phyloP scores from a whole-genome alignment of 805 yeast species.

The Priceomyces carsonii region DNA sequence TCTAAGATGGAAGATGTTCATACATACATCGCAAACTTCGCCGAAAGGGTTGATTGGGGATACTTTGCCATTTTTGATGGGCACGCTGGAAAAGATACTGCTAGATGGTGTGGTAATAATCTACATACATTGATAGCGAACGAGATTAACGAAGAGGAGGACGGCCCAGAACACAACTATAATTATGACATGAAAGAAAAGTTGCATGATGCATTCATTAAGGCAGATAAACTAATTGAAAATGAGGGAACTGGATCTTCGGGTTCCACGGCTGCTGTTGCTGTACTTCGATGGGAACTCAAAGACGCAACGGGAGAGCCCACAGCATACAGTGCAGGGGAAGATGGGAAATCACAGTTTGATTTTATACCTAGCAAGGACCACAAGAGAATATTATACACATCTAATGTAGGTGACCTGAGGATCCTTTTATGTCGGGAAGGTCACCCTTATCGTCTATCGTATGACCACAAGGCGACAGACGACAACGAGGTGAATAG shows the following conservation, averaged over 20 bases:
- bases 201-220: slow-evolving; percentile 66
- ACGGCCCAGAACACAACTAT: slow-evolving; percentile 18
- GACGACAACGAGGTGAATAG: slow-evolving; percentile 77
- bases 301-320: slow-evolving; percentile 11
- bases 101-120: slow-evolving; percentile 92
- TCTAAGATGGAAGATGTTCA: slow-evolving; percentile 96
- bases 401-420: slow-evolving; percentile 95
- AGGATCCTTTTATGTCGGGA: slow-evolving; percentile 75
- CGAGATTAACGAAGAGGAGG: slow-evolving; percentile 34
- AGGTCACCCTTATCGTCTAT: slow-evolving; percentile 74
- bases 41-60: slow-evolving; percentile 90
- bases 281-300: slow-evolving; percentile 82
- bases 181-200: slow-evolving; percentile 61
- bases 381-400: slow-evolving; percentile 77
- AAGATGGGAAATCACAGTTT: slow-evolving; percentile 27
- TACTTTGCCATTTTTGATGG: slow-evolving; percentile 96
- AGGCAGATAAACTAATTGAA: slow-evolving; percentile 71
- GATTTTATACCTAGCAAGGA: slow-evolving; percentile 49
- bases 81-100: slow-evolving; percentile 92
- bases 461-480: slow-evolving; percentile 93
- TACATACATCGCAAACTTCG: slow-evolving; percentile 87
- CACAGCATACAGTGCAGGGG: slow-evolving; percentile 6
- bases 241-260: slow-evolving; percentile 67
- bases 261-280: slow-evolving; percentile 96
- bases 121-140: slow-evolving; percentile 70